These are phyloP conservation scores for Plasmodiophora brassicae DNA, from an alignment of 208 protist species.

Conservation along the genomic window DNA sequence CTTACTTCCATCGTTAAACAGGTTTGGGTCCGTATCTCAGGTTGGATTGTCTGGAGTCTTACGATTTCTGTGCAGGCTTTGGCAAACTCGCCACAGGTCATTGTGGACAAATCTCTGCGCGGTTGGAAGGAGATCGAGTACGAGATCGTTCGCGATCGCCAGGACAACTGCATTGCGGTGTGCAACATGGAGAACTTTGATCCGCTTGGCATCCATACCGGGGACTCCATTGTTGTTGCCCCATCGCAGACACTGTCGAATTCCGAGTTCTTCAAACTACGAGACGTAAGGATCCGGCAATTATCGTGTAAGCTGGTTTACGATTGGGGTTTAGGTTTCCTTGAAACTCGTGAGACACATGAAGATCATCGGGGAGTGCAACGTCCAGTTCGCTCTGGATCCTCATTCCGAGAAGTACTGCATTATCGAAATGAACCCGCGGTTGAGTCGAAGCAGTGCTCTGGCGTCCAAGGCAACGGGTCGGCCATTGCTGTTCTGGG, in stretches of 20 bases:
- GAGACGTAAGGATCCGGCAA: not conserved
- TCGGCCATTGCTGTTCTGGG: not conserved
- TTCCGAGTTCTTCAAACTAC: not conserved
- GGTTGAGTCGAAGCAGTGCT: conserved; percentile 88
- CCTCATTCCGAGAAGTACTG: conserved; percentile 73
- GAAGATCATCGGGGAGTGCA: conserved; percentile 94
- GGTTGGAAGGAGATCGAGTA: conserved; percentile 99
- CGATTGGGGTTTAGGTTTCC: not conserved
- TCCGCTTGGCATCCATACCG: conserved; percentile 49
- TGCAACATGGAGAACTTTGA: conserved; percentile 99
- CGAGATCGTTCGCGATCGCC: conserved; percentile 81
- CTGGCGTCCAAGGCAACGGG: conserved; percentile 93
- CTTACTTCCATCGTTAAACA: conserved; percentile 68
- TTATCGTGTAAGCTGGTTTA: not conserved
- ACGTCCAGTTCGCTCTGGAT: conserved; percentile 97
- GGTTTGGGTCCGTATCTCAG: not conserved
- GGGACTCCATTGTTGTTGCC: conserved; percentile 95
- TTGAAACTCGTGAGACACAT: conserved; percentile 84
- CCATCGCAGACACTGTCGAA: conserved; percentile 81
- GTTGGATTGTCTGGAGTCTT: too few relatives aligned
- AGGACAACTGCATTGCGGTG: conserved; percentile 98
- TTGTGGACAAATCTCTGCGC: conserved; percentile 10
- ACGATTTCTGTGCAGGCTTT: conserved; percentile 15
- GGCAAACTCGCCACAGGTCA: conserved; percentile 43
- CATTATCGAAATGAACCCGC: conserved; percentile 84